Percentiles rank a stretch among this genome's conserved stretches.
phyloP scores from a whole-genome alignment of 306 rosid genomes.

The Begonia loranthoides region DNA sequence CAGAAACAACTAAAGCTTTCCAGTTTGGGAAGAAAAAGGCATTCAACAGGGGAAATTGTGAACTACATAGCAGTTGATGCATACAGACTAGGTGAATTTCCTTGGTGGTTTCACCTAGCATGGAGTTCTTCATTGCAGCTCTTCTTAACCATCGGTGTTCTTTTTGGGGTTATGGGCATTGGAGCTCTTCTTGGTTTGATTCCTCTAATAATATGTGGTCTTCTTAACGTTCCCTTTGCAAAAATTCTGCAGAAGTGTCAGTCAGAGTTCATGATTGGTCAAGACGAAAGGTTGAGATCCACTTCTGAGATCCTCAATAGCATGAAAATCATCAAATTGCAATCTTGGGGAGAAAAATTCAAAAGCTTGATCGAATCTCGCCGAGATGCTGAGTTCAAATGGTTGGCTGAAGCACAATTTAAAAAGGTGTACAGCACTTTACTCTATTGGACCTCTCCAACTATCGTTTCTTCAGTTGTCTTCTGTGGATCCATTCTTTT shows the following conservation, averaged over 20 bases:
- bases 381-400: conserved; percentile 44
- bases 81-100: conserved; percentile 71
- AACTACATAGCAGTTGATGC: conserved; percentile 75
- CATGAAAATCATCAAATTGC: conserved; percentile 70
- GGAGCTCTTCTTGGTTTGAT: conserved; percentile 63
- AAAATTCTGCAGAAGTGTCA: conserved; percentile 42
- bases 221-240: conserved; percentile 52
- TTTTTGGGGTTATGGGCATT: conserved; percentile 37
- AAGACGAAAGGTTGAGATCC: conserved; percentile 61
- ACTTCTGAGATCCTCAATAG: conserved; percentile 71
- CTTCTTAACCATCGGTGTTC: conserved; percentile 27
- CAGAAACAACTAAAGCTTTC: conserved; percentile 61
- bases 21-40: conserved; percentile 38
- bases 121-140: conserved; percentile 37
- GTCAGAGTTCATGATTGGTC: conserved; percentile 48
- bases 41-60: conserved; percentile 65
- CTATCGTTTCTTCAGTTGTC: conserved; percentile 40
- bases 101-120: conserved; percentile 66
- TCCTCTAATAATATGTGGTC: conserved; percentile 44
- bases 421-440: conserved; percentile 25
- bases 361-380: conserved; percentile 27
- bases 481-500: conserved; percentile 40
- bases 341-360: conserved; percentile 78
- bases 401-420: conserved; percentile 37
- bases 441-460: conserved; percentile 66